Evolutionary conservation across 2,329 filamentous ascomycete genomes (phyloP).

Genomic region (Botrytis fabae): DNA sequence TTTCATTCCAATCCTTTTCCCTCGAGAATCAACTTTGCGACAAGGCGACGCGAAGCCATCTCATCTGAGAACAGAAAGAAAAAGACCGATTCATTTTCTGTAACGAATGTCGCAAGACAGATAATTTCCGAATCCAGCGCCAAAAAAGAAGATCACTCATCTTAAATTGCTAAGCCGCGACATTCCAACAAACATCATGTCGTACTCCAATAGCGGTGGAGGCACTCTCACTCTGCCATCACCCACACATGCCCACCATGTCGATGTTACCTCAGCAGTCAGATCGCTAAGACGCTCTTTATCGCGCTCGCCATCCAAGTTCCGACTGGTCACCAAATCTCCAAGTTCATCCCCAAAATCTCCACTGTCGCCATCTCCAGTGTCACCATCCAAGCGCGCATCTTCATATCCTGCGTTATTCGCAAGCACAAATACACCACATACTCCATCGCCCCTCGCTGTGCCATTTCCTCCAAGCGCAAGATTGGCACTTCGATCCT

Average conservation of each 20-base stretch:
- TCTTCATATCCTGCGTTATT: slow-evolving; percentile 53
- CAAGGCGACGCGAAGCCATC: slow-evolving; percentile 6
- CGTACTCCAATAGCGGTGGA: slow-evolving; percentile 61
- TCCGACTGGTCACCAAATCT: slow-evolving; percentile 58
- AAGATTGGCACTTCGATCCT: slow-evolving; percentile 65
- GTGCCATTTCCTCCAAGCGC: slow-evolving; percentile 67
- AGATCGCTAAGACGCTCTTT: slow-evolving; percentile 82
- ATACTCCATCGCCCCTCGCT: slow-evolving; percentile 55
- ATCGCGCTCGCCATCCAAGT: slow-evolving; percentile 92
- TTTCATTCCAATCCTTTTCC: slow-evolving; percentile 5
- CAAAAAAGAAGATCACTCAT: slow-evolving; percentile 9
- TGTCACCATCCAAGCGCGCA: slow-evolving; percentile 48
- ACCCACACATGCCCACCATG: slow-evolving; percentile 77
- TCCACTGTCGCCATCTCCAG: slow-evolving; percentile 58
- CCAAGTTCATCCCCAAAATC: slow-evolving; percentile 52
- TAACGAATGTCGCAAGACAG: slow-evolving; percentile 21
- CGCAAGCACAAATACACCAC: slow-evolving; percentile 39
- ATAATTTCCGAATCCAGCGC: slow-evolving; percentile 21
- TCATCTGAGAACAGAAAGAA: neutral
- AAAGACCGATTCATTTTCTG: slow-evolving; percentile 22
- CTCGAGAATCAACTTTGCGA: neutral
- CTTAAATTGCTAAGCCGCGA: slow-evolving; percentile 25
- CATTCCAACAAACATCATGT: slow-evolving; percentile 47
- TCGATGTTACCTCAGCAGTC: slow-evolving; percentile 79
- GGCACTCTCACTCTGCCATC: slow-evolving; percentile 85